phyloP scores from a whole-genome alignment of 2,329 filamentous ascomycete genomes.

The Epichloe elymi region DNA sequence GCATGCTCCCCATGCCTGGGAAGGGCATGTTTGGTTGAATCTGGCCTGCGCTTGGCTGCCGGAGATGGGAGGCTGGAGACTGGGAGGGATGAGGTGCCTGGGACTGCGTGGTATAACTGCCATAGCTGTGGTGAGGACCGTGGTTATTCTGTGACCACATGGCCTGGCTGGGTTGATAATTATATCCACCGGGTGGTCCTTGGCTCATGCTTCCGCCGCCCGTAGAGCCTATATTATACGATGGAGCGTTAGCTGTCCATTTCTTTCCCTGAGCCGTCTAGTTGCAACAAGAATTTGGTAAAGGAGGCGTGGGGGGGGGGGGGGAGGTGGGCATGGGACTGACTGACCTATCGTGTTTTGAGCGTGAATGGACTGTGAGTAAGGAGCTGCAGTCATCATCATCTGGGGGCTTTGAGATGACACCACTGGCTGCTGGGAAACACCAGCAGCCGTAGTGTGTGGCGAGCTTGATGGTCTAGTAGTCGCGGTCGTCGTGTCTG shows the following conservation, averaged over 20 bases:
- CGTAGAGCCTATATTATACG: constrained; percentile 30
- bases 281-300: background rate
- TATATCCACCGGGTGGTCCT: constrained; percentile 46
- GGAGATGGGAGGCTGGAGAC: constrained; percentile 46
- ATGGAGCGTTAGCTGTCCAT: background rate
- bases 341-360: constrained; percentile 62
- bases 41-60: constrained; percentile 41
- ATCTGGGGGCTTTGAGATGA: constrained; percentile 51
- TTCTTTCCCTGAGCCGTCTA: too few relatives aligned
- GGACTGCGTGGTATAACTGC: constrained; percentile 38
- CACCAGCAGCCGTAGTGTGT: constrained; percentile 38
- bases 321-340: constrained; percentile 14
- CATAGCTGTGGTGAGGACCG: constrained; percentile 43
- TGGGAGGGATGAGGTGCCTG: constrained; percentile 39
- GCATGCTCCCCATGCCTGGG: constrained; percentile 47
- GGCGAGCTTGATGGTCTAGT: constrained; percentile 45
- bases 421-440: constrained; percentile 44
- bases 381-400: constrained; percentile 53
- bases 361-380: constrained; percentile 57
- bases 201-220: constrained; percentile 37
- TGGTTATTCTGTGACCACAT: constrained; percentile 59
- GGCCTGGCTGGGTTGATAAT: constrained; percentile 43
- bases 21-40: constrained; percentile 49
- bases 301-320: too few relatives aligned
- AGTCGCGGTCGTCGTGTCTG: constrained; percentile 31